phyloP scores from a whole-genome alignment of 495 filamentous ascomycete species.

The Ramalina peruviana region DNA sequence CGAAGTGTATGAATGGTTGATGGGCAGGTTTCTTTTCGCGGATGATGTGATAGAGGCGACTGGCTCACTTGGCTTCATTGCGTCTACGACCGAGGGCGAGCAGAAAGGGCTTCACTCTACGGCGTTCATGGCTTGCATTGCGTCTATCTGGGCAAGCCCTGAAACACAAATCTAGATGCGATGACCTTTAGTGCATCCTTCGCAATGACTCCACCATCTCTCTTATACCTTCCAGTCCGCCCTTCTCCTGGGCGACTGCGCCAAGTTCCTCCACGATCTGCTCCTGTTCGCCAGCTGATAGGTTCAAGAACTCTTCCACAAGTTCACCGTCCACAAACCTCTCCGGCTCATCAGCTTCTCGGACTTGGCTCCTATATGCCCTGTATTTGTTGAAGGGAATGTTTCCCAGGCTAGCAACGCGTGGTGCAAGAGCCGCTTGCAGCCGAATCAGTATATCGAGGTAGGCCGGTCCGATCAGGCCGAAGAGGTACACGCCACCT shows the following conservation, averaged over 20 bases:
- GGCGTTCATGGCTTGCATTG: too few species aligned
- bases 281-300: constrained; percentile 46
- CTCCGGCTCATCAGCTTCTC: constrained; percentile 61
- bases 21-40: too few species aligned
- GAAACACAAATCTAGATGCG: too few species aligned
- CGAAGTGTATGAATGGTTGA: too few species aligned
- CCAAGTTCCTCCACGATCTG: constrained; percentile 43
- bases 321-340: constrained; percentile 90
- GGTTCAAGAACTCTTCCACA: constrained; percentile 70
- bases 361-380: constrained; percentile 56
- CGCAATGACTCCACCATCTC: constrained; percentile 29
- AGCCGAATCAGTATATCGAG: constrained; percentile 75
- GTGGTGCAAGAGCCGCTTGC: constrained; percentile 53
- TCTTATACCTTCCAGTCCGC: constrained; percentile 58
- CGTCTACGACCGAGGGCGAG: too few species aligned
- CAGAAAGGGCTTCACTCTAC: too few species aligned
- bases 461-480: constrained; percentile 49
- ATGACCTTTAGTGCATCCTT: constrained; percentile 5
- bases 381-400: constrained; percentile 67
- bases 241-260: constrained; percentile 58
- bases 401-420: constrained; percentile 50
- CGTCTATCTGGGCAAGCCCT: too few species aligned
- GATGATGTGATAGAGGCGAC: too few species aligned
- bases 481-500: constrained; percentile 84
- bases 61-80: too few species aligned